Evolutionary conservation across 2,329 filamentous ascomycete genomes (phyloP).

Genomic region (Amauroascus verrucosus): DNA sequence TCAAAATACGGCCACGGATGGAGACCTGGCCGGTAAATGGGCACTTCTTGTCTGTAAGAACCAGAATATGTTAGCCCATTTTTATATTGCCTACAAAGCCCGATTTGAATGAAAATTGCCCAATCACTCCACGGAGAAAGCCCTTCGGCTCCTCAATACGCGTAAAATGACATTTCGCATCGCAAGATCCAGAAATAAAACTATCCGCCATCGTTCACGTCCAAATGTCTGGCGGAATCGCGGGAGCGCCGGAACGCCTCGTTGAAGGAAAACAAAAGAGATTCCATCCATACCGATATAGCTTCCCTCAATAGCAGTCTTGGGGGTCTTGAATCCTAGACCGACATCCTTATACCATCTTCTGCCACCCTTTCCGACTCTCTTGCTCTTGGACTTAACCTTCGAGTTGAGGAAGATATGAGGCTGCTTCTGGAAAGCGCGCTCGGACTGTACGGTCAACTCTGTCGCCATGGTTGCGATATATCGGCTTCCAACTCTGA

Average conservation of each 20-base stretch:
- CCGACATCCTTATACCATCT: constrained; percentile 99
- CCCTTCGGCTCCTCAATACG: not conserved
- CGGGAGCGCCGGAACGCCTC: not conserved
- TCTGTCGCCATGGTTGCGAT: constrained; percentile 83
- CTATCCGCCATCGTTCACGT: not conserved
- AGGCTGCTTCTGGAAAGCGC: constrained; percentile 99
- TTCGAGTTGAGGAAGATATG: constrained; percentile 99
- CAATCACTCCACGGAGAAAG: no score
- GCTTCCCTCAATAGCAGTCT: constrained; percentile 94
- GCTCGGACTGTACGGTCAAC: constrained; percentile 99
- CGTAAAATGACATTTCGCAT: not conserved
- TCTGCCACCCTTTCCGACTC: constrained; percentile 82
- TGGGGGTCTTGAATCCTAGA: constrained; percentile 97
- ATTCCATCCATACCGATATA: constrained; percentile 80
- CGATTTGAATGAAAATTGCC: not conserved
- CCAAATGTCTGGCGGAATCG: not conserved
- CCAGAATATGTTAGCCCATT: constrained; percentile 6
- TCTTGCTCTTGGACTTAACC: constrained; percentile 67
- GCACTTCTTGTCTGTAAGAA: constrained; percentile 88
- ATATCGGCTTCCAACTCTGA: constrained; percentile 33
- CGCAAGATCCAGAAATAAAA: not conserved
- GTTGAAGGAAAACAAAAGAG: not conserved
- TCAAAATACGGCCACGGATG: constrained; percentile 99
- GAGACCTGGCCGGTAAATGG: constrained; percentile 98
- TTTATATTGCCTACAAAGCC: not conserved